Conservation (phyloP, 352 stramenopile genomes). For the Globisporangium ultimum region DNA sequence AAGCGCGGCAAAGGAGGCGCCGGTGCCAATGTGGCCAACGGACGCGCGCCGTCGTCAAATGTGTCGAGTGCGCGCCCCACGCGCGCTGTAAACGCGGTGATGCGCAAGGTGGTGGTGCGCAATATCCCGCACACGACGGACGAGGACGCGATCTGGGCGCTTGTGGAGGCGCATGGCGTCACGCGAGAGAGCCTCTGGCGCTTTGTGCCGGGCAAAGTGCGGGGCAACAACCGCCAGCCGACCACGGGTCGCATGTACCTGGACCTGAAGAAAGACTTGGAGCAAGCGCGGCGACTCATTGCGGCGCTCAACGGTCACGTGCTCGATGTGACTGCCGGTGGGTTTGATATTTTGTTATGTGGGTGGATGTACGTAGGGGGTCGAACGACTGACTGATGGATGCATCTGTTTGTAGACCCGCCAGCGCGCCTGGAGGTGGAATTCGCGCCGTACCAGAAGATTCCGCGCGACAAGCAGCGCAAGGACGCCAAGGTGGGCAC, state of each 20-base stretch:
- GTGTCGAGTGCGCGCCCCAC: slow-evolving; percentile 23
- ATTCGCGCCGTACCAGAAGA: slow-evolving; percentile 78
- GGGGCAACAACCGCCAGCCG: slow-evolving; percentile 49
- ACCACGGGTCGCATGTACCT: slow-evolving; percentile 60
- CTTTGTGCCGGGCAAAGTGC: slow-evolving; percentile 53
- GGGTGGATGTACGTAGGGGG: not conserved
- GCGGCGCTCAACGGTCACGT: slow-evolving; percentile 44
- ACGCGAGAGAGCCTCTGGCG: slow-evolving; percentile 46
- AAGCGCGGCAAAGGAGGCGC: slow-evolving; percentile 17
- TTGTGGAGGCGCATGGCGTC: slow-evolving; percentile 40
- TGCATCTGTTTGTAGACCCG: slow-evolving; percentile 4
- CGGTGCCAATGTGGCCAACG: slow-evolving; percentile 2
- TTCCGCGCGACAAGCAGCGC: slow-evolving; percentile 74
- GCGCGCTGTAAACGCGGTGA: slow-evolving; percentile 27
- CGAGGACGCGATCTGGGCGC: slow-evolving; percentile 29
- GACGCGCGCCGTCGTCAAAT: not conserved
- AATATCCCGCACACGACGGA: slow-evolving; percentile 52
- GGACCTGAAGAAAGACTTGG: slow-evolving; percentile 67
- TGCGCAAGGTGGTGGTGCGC: slow-evolving; percentile 68
- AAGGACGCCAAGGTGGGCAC: slow-evolving; percentile 76
- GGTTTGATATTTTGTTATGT: not conserved
- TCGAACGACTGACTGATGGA: not conserved
- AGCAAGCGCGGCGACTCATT: slow-evolving; percentile 47
- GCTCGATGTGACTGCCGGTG: slow-evolving; percentile 35
- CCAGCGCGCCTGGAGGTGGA: slow-evolving; percentile 45